Evolutionary conservation across 1,139 yeast species (phyloP), one percentile per base, ranked within the genome.

Genomic region (Sugiyamaella castrensis): DNA sequence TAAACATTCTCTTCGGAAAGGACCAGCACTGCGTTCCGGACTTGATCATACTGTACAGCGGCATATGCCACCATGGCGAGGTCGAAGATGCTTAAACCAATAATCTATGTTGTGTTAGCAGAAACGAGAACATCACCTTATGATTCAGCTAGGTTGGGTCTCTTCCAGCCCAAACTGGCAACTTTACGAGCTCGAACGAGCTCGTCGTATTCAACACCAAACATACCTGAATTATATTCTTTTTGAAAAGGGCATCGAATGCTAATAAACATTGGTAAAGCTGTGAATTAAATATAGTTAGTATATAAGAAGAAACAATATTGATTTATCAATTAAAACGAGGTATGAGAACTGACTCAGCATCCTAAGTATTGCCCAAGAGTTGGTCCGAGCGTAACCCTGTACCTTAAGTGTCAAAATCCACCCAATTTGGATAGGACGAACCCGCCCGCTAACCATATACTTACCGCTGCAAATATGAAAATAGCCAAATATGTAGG

Each of bases 41-140:
- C 64, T 63, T 78, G 81, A 47, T 69, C 68, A 57, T 70, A 77
- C 58, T 77, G 81, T 35, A 78, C 70, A 9, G 79, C 77, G 1
- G 81, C 71, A 59, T 78, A 77, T 3, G 75, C 66, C 57, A 76
- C 63, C 77, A 78, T 72, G 41, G 77, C 75, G n/a, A 67, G 67
- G 54, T 73, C 72, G 55, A 77, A 77, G 12, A 70, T 47, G 53
- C 77, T 70, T 37, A 78, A 66, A 54, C 76, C 72, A 27, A 72
- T 61, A 24, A 74, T 53, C 51, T 65, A 50, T 68, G 62, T 51
- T 58, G 73, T 66, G 55, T 75, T 75, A 37, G 37, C 1, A 16
- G 10, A 8, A 9, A 3, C 16, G 12, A 31, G 13, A 12, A n/a
- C 16, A 7, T 28, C 9, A 11, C 32, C 11, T 13, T 16, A 16